Conservation (phyloP, 2,329 filamentous ascomycete species). For the Monosporascus sp. region DNA sequence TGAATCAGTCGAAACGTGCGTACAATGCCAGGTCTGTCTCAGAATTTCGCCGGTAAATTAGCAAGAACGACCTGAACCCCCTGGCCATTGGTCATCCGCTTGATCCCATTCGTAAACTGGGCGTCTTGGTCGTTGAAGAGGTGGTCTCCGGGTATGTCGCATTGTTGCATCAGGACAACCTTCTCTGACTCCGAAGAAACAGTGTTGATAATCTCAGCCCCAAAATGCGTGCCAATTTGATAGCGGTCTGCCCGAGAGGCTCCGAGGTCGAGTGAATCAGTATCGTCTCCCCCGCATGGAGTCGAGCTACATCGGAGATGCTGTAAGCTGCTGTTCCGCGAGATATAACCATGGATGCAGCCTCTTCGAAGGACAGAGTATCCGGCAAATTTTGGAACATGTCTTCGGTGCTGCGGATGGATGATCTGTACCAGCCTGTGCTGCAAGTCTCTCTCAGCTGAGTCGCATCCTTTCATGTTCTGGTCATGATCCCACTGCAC, state of each 20-base stretch:
- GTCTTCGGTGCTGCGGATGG: conserved; percentile 19
- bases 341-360: conserved; percentile 19
- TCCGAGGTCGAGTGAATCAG: conserved; percentile 22
- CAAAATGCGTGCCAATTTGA: conserved; percentile 20
- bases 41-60: conserved; percentile 19
- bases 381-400: conserved; percentile 22
- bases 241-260: conserved; percentile 19
- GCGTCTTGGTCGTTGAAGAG: conserved; percentile 23
- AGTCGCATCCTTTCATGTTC: conserved; percentile 18
- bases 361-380: conserved; percentile 21
- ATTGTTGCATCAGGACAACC: conserved; percentile 18
- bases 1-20: conserved; percentile 22
- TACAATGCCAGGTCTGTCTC: conserved; percentile 23
- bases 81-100: conserved; percentile 19
- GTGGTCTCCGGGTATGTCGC: conserved; percentile 18
- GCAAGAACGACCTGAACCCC: conserved; percentile 20
- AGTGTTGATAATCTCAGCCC: conserved; percentile 19
- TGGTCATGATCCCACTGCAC: conserved; percentile 19
- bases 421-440: conserved; percentile 21
- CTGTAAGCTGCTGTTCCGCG: conserved; percentile 21
- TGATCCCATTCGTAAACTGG: conserved; percentile 22
- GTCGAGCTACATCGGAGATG: conserved; percentile 20
- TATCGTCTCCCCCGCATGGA: conserved; percentile 20
- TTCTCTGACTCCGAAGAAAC: conserved; percentile 22
- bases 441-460: conserved; percentile 17